phyloP scores from a whole-genome alignment of 768 basidiomycete genomes.

The Suillus fuscotomentosus region DNA sequence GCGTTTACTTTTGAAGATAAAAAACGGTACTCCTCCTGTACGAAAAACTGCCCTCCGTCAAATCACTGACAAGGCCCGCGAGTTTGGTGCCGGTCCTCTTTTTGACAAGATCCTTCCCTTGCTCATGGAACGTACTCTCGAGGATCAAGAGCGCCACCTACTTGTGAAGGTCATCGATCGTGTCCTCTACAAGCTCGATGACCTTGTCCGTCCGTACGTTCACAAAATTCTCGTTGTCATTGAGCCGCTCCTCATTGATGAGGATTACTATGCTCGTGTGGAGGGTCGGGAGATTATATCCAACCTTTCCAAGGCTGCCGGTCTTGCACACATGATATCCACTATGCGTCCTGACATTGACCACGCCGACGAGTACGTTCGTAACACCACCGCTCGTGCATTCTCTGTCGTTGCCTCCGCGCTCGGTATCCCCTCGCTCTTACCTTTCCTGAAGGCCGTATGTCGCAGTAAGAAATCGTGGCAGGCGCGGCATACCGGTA shows the following conservation, averaged over 20 bases:
- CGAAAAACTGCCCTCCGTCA: constrained; percentile 97
- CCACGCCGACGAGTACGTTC: constrained; percentile 98
- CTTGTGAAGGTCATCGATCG: constrained; percentile 99
- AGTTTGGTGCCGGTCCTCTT: constrained; percentile 95
- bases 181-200: constrained; percentile 97
- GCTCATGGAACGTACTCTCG: constrained; percentile 96
- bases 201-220: constrained; percentile 97
- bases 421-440: constrained; percentile 93
- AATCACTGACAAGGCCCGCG: constrained; percentile 98
- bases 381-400: constrained; percentile 97
- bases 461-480: constrained; percentile 99
- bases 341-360: constrained; percentile 99
- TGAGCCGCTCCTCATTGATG: constrained; percentile 97
- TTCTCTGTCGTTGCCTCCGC: constrained; percentile 99
- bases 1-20: constrained; percentile 96
- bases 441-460: constrained; percentile 98
- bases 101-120: constrained; percentile 98
- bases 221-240: constrained; percentile 99
- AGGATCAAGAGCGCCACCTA: constrained; percentile 97
- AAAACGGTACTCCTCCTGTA: constrained; percentile 98
- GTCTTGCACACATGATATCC: constrained; percentile 99
- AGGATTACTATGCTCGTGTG: constrained; percentile 94
- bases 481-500: constrained; percentile 99
- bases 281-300: constrained; percentile 99
- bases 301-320: constrained; percentile 97